These are phyloP conservation scores for Colletotrichum melonis DNA, from an alignment of 2,329 filamentous ascomycete genomes.

Conservation along the genomic window DNA sequence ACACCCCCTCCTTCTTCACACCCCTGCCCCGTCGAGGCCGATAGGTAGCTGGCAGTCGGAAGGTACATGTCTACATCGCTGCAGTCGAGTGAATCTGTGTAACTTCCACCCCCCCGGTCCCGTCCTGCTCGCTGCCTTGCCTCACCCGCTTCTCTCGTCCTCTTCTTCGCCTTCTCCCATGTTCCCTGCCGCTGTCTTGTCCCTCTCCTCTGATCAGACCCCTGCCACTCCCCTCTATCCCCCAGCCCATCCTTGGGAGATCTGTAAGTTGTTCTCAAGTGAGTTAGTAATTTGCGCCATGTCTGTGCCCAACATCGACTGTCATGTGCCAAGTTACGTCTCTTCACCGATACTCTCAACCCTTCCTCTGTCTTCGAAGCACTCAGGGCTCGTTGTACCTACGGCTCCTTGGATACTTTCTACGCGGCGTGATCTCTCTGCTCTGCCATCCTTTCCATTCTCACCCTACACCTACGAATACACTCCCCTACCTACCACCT, in stretches of 20 bases:
- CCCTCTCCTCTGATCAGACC: conserved; percentile 4
- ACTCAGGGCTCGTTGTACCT: conserved; percentile 13
- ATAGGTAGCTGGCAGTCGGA: not conserved
- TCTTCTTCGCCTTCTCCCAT: not conserved
- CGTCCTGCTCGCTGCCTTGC: not conserved
- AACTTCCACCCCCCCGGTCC: not conserved
- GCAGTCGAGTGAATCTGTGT: not conserved
- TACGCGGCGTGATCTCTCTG: not conserved
- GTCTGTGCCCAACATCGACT: conserved; percentile 34
- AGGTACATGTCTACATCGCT: not conserved
- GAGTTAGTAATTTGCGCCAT: conserved; percentile 35
- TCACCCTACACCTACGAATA: not conserved
- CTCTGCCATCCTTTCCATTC: not conserved
- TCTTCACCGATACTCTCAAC: conserved; percentile 36
- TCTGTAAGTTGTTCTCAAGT: conserved; percentile 35
- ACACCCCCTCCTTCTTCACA: not conserved
- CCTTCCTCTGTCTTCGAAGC: conserved; percentile 4
- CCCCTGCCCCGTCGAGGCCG: not conserved
- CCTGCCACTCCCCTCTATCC: conserved; percentile 17
- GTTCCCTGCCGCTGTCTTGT: conserved; percentile 17
- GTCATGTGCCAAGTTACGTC: conserved; percentile 36
- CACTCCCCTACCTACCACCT: not conserved
- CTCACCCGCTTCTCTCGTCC: not conserved
- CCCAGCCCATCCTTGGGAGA: conserved; percentile 30
- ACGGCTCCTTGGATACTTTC: not conserved